phyloP scores from a whole-genome alignment of 306 rosid species.

The Cicer yamashitae region DNA sequence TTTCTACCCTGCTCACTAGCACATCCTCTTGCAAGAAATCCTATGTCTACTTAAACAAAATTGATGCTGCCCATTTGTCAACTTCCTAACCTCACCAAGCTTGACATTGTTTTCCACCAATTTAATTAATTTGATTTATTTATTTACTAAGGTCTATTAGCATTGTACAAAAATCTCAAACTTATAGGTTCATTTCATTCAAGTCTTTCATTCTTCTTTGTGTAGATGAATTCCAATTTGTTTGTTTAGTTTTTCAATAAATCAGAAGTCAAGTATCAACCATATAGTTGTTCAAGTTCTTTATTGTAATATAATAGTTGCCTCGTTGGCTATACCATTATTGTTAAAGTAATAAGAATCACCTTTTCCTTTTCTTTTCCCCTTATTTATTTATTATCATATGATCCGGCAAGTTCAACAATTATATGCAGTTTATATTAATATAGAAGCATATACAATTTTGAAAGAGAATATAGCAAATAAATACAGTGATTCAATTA shows the following conservation, averaged over 20 bases:
- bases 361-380: neutral
- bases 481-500: no score
- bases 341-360: constrained; percentile 19
- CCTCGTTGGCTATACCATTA: neutral
- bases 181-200: constrained; percentile 25
- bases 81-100: constrained; percentile 16
- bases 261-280: constrained; percentile 12
- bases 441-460: no score
- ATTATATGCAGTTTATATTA: neutral
- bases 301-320: constrained; percentile 16
- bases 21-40: constrained; percentile 58
- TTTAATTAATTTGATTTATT: neutral
- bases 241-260: constrained; percentile 4
- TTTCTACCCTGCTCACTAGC: constrained; percentile 46
- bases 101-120: neutral
- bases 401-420: neutral
- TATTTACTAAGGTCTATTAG: neutral
- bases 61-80: constrained; percentile 25
- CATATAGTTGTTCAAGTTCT: neutral
- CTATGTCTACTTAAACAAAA: constrained; percentile 59
- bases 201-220: constrained; percentile 15
- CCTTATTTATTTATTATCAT: neutral
- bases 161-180: constrained; percentile 1
- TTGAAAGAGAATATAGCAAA: no score
- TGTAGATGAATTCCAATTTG: neutral